These are phyloP conservation scores for Melanopsichium pennsylvanicum DNA, from an alignment of 1,284 basidiomycete genomes.

Conservation along the genomic window DNA sequence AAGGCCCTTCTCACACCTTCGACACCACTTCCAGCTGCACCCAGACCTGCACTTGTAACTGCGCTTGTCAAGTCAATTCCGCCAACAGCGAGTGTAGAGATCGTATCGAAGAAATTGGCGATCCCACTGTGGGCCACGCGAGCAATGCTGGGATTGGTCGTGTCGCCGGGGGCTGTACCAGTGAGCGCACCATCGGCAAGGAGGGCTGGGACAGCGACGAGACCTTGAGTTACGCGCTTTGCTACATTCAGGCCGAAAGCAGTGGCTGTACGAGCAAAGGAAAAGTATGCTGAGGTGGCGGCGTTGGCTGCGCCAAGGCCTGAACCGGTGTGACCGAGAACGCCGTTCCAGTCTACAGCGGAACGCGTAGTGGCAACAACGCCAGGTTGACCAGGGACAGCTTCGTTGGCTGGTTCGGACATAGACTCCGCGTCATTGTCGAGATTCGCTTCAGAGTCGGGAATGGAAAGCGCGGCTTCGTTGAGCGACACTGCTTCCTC, in stretches of 20 bases:
- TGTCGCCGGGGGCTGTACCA: conserved; percentile 39
- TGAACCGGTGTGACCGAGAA: conserved; percentile 43
- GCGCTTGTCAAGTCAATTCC: conserved; percentile 57
- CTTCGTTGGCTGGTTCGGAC: conserved; percentile 19
- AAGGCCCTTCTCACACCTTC: conserved; percentile 50
- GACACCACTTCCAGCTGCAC: conserved; percentile 50
- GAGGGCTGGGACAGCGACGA: conserved; percentile 50
- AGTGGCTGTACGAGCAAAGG: conserved; percentile 47
- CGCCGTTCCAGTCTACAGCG: conserved; percentile 34
- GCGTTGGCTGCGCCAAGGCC: conserved; percentile 47
- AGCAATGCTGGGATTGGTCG: conserved; percentile 26
- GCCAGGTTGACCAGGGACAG: conserved; percentile 20
- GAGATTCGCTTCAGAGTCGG: conserved; percentile 48
- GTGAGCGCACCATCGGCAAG: conserved; percentile 49
- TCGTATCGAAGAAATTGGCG: conserved; percentile 53
- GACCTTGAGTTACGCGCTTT: conserved; percentile 53
- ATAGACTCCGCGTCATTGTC: conserved; percentile 7
- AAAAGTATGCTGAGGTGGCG: conserved; percentile 54
- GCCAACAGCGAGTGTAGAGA: conserved; percentile 52
- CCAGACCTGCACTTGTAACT: conserved; percentile 50
- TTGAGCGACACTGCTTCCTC: conserved; percentile 35
- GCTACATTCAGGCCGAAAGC: conserved; percentile 51
- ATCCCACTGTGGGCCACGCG: conserved; percentile 46
- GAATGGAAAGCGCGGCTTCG: conserved; percentile 50
- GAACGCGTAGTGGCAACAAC: conserved; percentile 9